Evolutionary conservation across 371 early-diverging fungal genomes (phyloP).

Genomic region (Mortierella sp.): DNA sequence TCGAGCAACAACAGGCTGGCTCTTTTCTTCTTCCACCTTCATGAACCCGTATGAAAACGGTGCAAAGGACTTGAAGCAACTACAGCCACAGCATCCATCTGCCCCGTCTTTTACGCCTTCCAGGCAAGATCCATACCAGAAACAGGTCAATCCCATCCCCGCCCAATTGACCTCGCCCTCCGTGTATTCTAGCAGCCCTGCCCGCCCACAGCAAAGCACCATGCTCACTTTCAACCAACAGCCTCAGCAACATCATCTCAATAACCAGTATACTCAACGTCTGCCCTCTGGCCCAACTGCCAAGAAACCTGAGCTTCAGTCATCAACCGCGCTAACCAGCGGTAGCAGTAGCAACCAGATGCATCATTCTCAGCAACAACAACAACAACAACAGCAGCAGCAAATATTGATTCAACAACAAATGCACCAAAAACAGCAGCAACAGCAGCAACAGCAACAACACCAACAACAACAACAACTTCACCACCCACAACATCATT

Average conservation of each 20-base stretch:
- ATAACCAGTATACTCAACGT: constrained; percentile 47
- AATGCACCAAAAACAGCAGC: constrained; percentile 31
- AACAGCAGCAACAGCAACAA: constrained; percentile 31
- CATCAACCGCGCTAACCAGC: constrained; percentile 21
- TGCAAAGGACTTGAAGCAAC: constrained; percentile 31
- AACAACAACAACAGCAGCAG: constrained; percentile 33
- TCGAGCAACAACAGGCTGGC: too few species aligned
- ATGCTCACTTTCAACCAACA: constrained; percentile 54
- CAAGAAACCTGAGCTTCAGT: constrained; percentile 35
- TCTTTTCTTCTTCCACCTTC: constrained; percentile 10
- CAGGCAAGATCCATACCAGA: constrained; percentile 14
- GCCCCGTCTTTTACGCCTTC: constrained; percentile 13
- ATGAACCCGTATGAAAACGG: constrained; percentile 40
- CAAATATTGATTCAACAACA: constrained; percentile 22
- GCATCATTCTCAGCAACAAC: constrained; percentile 36
- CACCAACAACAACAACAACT: constrained; percentile 33
- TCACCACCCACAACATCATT: constrained; percentile 13
- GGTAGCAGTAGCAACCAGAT: constrained; percentile 18
- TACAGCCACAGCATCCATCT: constrained; percentile 25
- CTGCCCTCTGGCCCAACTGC: constrained; percentile 23
- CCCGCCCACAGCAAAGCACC: constrained; percentile 25
- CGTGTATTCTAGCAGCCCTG: constrained; percentile 14
- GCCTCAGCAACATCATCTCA: constrained; percentile 49
- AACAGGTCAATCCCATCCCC: background rate
- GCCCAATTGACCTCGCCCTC: constrained; percentile 18